Evolutionary conservation across 148 eudicot species (phyloP), one percentile per base, ranked within the genome.

Genomic region (Rhododendron ovatum): DNA sequence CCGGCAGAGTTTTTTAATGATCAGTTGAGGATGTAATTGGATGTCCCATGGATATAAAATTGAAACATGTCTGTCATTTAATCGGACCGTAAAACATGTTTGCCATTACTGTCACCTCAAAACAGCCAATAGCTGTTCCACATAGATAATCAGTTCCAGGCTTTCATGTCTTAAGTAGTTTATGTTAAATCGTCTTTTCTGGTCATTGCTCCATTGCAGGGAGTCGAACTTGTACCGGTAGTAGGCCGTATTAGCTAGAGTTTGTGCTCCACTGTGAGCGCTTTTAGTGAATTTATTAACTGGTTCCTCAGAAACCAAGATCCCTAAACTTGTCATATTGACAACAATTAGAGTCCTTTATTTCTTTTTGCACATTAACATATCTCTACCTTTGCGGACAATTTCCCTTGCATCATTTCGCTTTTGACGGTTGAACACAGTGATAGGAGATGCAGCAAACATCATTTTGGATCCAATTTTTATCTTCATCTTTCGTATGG

Each of bases 391-490:
- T 50, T 80, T 80, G 26, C 3, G 30, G 55, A 3, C 1, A 50
- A 14, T 28, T 80, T 17, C 63, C 45, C 81, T 41, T 3, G 17
- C 59, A 71, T 37, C 14, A 4, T 30, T 73, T 74, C 85, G 53
- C 78, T 43, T 33, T 24, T 51, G 69, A 67, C 84, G 24, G 47
- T 69, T 35, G 14, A 30, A 78, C 3, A 26, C 87, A 95, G 98
- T 95, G 88, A 91, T 88, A 53, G 98, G 98, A 81, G 98, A 95
- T 87, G 83, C 78, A 51, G 87, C 93, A 26, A 95, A 95, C 87
- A 88, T 95, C 35, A 81, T 94, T 83, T 92, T 95, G 78, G 96
- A 94, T 79, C 96, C 98, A 3, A 90, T 95, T 65, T 89, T 95
- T 85, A 95, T 94, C 37, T 94, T 95, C 41, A 74, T 85, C 24